These are phyloP conservation scores for Lachnellula hyalina DNA, from an alignment of 2,329 filamentous ascomycete species.

Conservation along the genomic window DNA sequence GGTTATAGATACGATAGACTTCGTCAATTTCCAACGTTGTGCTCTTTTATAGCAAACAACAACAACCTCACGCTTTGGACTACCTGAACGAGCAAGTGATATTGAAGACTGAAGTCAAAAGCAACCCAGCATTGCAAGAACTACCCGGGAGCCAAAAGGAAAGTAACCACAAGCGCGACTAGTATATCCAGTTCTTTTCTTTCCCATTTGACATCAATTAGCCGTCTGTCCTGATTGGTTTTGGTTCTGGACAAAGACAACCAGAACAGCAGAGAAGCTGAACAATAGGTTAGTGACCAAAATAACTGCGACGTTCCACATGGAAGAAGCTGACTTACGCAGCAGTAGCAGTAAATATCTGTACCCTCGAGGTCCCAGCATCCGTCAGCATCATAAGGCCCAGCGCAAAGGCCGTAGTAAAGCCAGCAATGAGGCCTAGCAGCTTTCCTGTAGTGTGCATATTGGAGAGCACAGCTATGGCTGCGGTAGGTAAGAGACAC, in stretches of 20 bases:
- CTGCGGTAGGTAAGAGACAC: constrained; percentile 15
- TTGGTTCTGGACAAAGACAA: not conserved
- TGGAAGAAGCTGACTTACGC: constrained; percentile 16
- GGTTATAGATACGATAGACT: too few relatives aligned
- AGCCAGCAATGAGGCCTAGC: constrained; percentile 14
- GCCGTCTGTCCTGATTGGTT: not conserved
- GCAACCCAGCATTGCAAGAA: too few relatives aligned
- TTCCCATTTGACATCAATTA: too few relatives aligned
- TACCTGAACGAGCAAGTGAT: too few relatives aligned
- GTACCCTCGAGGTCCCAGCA: constrained; percentile 11
- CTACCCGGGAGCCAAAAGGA: too few relatives aligned
- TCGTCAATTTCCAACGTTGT: too few relatives aligned
- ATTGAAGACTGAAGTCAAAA: too few relatives aligned
- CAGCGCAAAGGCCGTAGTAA: constrained; percentile 16
- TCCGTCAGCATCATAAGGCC: constrained; percentile 16
- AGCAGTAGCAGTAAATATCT: constrained; percentile 24
- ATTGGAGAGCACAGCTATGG: constrained; percentile 17
- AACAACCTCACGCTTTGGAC: too few relatives aligned
- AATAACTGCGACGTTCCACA: not conserved
- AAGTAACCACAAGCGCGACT: too few relatives aligned
- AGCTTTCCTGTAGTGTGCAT: constrained; percentile 4
- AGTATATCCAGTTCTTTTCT: too few relatives aligned
- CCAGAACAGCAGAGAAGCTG: not conserved
- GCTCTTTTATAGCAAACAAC: too few relatives aligned
- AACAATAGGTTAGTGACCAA: not conserved